Base-by-base conservation (phyloP, 192 early-diverging fungal species). In the Entophlyctis helioformis region DNA sequence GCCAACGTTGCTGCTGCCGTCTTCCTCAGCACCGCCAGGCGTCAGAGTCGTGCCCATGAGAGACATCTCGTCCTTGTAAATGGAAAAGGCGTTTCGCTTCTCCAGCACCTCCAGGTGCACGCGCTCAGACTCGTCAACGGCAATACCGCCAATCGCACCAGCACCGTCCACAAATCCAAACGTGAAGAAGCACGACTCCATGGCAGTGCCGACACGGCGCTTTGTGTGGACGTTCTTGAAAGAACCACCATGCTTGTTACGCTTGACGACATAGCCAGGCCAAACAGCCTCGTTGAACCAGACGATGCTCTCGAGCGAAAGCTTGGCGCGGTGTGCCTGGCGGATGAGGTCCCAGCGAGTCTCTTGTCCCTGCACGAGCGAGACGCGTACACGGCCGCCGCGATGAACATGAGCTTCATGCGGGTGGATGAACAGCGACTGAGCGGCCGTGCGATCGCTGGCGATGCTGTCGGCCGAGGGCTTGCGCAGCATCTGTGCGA, bases 211-310 rank as follows among this genome's bases (percentile, higher is more conserved):
- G 15, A 54, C 50, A 24, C 65, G 55, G 36, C 51, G 45, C 46
- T 52, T 63, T 1, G 73, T 76, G 22, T 60, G 43, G 18, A 54
- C 26, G 50, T 76, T 76, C 43, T 76, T 76, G 55, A 76, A 76
- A 11, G 50, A 57, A 31, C 53, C 48, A n/a, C 73, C 73, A 37
- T 57, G 58, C 53, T 64, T 76, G 52, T 76, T 76, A 18, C 73
- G 28, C 50, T 76, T 76, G 21, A 57, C 53, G 1, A 62, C 61
- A 44, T 76, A 76, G 2, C 73, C 73, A 7, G 61, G 53, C 59
- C 59, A 76, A 7, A 54, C 22, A 8, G 29, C 21, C 45, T 76
- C 73, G 24, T 66, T 44, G 39, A 76, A 74, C 20, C 38, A 15
- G 16, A 34, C 55, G 16, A 54, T 54, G 38, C 52, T 40, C 16